phyloP scores from a whole-genome alignment of 495 filamentous ascomycete species.

The Penicillium canescens region DNA sequence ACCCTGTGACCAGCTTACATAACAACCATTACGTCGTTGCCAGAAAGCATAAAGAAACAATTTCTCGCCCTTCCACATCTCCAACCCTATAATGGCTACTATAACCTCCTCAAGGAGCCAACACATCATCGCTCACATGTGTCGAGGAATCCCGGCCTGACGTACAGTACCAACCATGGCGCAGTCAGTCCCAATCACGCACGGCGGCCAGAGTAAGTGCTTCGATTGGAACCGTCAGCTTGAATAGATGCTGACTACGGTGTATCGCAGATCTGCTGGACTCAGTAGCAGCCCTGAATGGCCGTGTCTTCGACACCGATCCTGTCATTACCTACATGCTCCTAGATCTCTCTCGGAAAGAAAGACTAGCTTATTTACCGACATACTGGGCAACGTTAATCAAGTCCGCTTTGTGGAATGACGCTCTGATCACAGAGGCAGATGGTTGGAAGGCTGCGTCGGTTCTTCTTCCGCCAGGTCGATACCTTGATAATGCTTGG shows the following conservation, averaged over 20 bases:
- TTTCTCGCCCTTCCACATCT: neutral
- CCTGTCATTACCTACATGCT: constrained; percentile 31
- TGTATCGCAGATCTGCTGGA: constrained; percentile 14
- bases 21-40: constrained; percentile 12
- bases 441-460: constrained; percentile 30
- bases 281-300: constrained; percentile 19
- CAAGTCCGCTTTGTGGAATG: constrained; percentile 26
- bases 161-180: constrained; percentile 13
- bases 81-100: neutral
- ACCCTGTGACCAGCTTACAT: constrained; percentile 5
- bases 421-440: constrained; percentile 28
- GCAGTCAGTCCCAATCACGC: constrained; percentile 17
- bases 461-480: constrained; percentile 23
- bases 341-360: constrained; percentile 19
- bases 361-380: constrained; percentile 24
- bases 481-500: constrained; percentile 21
- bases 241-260: neutral
- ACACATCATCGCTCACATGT: constrained; percentile 2
- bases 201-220: constrained; percentile 21
- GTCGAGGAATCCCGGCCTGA: neutral
- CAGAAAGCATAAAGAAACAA: neutral
- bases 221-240: neutral
- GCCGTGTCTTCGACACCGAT: constrained; percentile 25
- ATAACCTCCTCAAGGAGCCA: neutral
- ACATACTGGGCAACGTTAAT: constrained; percentile 23